Evolutionary conservation across 306 rosid genomes (phyloP), one percentile per base, ranked within the genome.

Genomic region (Sechiopsis laciniata): DNA sequence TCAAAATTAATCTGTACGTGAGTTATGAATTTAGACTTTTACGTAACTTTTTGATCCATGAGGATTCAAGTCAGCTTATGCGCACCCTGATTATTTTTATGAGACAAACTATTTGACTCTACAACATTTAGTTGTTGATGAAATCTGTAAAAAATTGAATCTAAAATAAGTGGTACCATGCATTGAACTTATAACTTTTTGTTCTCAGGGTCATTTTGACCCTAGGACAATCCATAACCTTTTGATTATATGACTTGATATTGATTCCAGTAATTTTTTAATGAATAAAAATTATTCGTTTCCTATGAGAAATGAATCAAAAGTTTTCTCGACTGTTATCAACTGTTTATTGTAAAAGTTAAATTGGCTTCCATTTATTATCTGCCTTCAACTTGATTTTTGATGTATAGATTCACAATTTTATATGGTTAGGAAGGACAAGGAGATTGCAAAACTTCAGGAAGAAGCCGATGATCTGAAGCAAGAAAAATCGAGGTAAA

Each of bases 401-500:
- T 48, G 20, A 61, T 48, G 69, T 75, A 16, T 19, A 68, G 55
- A 22, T 74, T 68, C 72, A 19, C 53, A 48, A 22, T 80, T 75
- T 84, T 80, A 54, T 32, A 51, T 80, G 82, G 22, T 51, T 85
- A 94, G 98, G 84, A 91, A 89, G 92, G 86, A 84, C 62, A 89
- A 78, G 80, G 99, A 91, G 80, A 82, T 79, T 83, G 82, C 71
- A 4, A 86, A 76, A 80, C 91, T 91, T 42, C 82, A 83, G 78
- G 97, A 89, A 75, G 97, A 91, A 79, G 82, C 81, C 20, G 95
- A 86, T 61, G 65, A 70, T 66, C 82, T 81, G 56, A 86, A 80
- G 87, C 83, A 86, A 80, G 92, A 91, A 77, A 72, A 73, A 1
- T 53, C 56, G 20, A 77, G 95, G 97, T 94, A 78, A 81, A 75